Conservation (phyloP, 2,329 filamentous ascomycete species). For the Waltergamsia citrina region DNA sequence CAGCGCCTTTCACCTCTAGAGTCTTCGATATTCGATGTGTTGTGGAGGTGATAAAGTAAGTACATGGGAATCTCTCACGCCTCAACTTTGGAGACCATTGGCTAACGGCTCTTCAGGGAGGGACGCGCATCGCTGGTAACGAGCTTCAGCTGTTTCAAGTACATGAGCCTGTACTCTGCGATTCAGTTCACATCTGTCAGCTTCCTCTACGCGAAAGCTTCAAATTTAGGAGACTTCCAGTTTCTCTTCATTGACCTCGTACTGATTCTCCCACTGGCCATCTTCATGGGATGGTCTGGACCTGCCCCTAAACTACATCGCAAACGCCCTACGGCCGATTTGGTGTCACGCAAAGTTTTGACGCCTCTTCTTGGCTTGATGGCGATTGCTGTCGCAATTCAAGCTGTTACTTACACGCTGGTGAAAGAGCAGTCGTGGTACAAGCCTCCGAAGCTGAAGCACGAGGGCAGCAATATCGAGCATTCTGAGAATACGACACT, state of each 20-base stretch:
- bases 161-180: slow-evolving; percentile 98
- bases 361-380: slow-evolving; percentile 88
- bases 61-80: too few species aligned
- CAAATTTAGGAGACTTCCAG: slow-evolving; percentile 94
- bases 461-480: slow-evolving; percentile 71
- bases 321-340: slow-evolving; percentile 83
- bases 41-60: slow-evolving; percentile 73
- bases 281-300: slow-evolving; percentile 98
- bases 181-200: slow-evolving; percentile 97
- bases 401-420: slow-evolving; percentile 62
- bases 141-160: slow-evolving; percentile 99
- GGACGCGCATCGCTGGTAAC: slow-evolving; percentile 93
- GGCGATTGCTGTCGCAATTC: slow-evolving; percentile 65
- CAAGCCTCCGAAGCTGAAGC: slow-evolving; percentile 67
- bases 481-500: slow-evolving; percentile 92
- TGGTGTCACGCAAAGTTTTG: slow-evolving; percentile 88
- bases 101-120: slow-evolving; percentile 46
- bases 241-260: slow-evolving; percentile 92
- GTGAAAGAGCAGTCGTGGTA: slow-evolving; percentile 82
- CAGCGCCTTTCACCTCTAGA: slow-evolving; percentile 93
- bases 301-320: slow-evolving; percentile 67
- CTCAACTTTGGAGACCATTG: neutral
- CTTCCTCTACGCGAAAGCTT: slow-evolving; percentile 89
- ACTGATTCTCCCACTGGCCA: slow-evolving; percentile 89
- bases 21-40: slow-evolving; percentile 97